Conservation (phyloP, 1,284 basidiomycete genomes). For the Sanghuangporus baumii region DNA sequence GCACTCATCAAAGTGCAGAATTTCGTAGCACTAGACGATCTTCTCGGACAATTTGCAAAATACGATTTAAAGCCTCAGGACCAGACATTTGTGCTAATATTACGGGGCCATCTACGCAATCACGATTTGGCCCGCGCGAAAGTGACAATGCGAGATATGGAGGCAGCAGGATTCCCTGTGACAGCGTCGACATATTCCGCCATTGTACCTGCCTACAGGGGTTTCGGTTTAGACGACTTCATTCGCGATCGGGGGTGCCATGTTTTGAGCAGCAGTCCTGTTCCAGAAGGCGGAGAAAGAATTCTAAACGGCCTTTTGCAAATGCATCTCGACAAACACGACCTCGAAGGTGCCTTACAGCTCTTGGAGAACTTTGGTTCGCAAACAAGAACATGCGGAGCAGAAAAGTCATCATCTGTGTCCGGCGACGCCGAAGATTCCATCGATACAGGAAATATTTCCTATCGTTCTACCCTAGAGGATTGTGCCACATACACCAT, state of each 20-base stretch:
- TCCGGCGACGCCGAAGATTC: constrained; percentile 12
- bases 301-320: constrained; percentile 62
- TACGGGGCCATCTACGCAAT: constrained; percentile 64
- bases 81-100: constrained; percentile 60
- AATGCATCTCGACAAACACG: constrained; percentile 49
- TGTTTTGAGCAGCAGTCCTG: constrained; percentile 35
- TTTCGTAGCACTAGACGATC: constrained; percentile 39
- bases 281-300: constrained; percentile 34
- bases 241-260: constrained; percentile 49
- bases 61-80: constrained; percentile 43
- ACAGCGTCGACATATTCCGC: constrained; percentile 54
- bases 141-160: constrained; percentile 48
- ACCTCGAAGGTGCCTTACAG: constrained; percentile 34
- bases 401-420: constrained; percentile 24
- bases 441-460: constrained; percentile 7
- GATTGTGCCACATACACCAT: constrained; percentile 60
- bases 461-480: constrained; percentile 6
- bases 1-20: constrained; percentile 49
- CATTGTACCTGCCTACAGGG: constrained; percentile 52
- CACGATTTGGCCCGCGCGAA: constrained; percentile 52
- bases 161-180: constrained; percentile 43
- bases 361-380: constrained; percentile 7
- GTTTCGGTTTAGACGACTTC: constrained; percentile 50
- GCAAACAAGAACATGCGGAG: background rate
- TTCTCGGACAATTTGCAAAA: constrained; percentile 45